Percentiles rank a stretch among this genome's conserved stretches.
Conservation (phyloP, 139 green algal genomes). For the Edaphochlamys debaryana region DNA sequence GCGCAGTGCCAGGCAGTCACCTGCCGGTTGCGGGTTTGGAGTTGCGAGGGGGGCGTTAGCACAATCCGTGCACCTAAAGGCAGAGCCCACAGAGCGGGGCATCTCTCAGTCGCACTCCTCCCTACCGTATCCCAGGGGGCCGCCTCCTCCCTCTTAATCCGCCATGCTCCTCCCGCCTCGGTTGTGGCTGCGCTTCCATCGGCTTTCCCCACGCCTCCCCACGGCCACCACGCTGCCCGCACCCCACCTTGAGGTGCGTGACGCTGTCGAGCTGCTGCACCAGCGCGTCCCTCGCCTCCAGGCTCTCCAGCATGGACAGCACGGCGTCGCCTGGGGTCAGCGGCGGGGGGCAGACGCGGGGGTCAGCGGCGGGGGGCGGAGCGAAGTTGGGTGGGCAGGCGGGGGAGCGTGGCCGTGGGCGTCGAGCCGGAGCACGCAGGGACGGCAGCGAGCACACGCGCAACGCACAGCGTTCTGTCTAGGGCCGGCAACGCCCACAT, state of each 20-base stretch:
- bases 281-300: constrained; percentile 50
- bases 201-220: neutral
- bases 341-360: neutral
- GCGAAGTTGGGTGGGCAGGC: constrained; percentile 4
- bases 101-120: too few species aligned
- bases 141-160: too few species aligned
- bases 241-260: constrained; percentile 45
- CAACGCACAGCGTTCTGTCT: too few species aligned
- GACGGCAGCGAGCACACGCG: too few species aligned
- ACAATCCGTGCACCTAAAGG: too few species aligned
- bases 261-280: constrained; percentile 49
- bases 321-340: constrained; percentile 1
- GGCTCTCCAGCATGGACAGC: constrained; percentile 32
- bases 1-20: constrained; percentile 52
- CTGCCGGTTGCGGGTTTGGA: constrained; percentile 14
- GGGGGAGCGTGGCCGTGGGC: constrained; percentile 1
- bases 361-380: neutral
- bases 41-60: too few species aligned
- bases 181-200: too few species aligned
- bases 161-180: too few species aligned
- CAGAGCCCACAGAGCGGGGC: too few species aligned
- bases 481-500: too few species aligned
- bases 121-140: too few species aligned
- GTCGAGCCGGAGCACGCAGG: neutral
- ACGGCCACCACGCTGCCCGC: neutral